These are phyloP conservation scores for Mycena latifolia DNA, from an alignment of 768 basidiomycete species.

Conservation along the genomic window DNA sequence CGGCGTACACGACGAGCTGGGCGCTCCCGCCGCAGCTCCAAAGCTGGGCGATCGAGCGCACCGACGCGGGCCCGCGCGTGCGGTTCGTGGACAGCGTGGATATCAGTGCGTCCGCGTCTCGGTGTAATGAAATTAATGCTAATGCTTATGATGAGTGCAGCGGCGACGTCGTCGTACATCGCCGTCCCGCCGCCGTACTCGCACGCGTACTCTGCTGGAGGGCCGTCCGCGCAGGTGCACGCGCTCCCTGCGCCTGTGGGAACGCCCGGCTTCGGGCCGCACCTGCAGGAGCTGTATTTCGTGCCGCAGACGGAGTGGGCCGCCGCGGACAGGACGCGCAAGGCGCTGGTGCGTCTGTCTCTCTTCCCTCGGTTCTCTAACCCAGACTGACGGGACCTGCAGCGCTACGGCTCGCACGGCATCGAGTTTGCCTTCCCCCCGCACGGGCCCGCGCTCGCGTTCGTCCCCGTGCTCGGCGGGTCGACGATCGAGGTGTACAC, in stretches of 20 bases:
- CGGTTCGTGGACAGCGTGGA: constrained; percentile 57
- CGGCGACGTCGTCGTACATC: constrained; percentile 68
- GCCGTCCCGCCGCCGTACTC: constrained; percentile 60
- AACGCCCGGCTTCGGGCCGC: constrained; percentile 55
- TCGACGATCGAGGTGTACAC: constrained; percentile 61
- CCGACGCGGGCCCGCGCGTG: constrained; percentile 42
- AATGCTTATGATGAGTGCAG: constrained; percentile 40
- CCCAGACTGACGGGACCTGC: neutral
- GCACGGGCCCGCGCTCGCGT: constrained; percentile 47
- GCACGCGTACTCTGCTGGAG: constrained; percentile 63
- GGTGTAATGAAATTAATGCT: neutral
- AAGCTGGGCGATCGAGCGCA: constrained; percentile 57
- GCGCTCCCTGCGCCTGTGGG: constrained; percentile 32
- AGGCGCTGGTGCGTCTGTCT: constrained; percentile 58
- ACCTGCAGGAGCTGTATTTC: constrained; percentile 61
- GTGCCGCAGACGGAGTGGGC: constrained; percentile 57
- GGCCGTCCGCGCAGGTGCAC: constrained; percentile 65
- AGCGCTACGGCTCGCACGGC: constrained; percentile 66
- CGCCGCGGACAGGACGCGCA: constrained; percentile 62
- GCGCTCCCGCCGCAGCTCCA: constrained; percentile 59
- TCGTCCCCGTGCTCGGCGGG: constrained; percentile 64
- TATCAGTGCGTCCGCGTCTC: constrained; percentile 52
- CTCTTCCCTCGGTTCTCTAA: neutral
- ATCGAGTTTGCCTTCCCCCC: constrained; percentile 56
- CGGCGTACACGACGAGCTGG: constrained; percentile 65